Base-by-base conservation (phyloP, 169 alveolate species). In the Plasmodium berghei region DNA sequence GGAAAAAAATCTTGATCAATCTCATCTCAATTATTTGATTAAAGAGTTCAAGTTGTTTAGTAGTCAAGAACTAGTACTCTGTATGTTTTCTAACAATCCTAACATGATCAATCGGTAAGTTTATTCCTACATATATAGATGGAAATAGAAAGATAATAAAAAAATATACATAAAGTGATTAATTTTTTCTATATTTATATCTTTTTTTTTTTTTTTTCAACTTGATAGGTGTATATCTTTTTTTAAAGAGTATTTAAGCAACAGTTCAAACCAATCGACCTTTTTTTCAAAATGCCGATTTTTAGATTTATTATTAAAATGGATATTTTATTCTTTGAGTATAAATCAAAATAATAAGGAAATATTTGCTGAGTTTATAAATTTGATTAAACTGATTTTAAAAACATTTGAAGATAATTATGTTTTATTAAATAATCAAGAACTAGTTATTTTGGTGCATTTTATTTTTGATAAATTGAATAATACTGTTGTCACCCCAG, bases 391-490 rank as follows among this genome's bases (percentile, higher is more conserved):
- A 40, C 46, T 85, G n/a, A 70, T 85, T 22, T 72, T 85, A 40
- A 85, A 71, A 59, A 85, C 85, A 34, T 70, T 85, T 14, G 91
- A 85, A 22, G 87, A 85, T 48, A 85, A 85, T 59, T 85, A 85
- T 22, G 73, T 59, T 48, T 56, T 55, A 26, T 24, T 85, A 52
- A 85, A 54, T 70, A 86, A 85, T 3, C 87, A 56, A 73, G 73
- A 56, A 46, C 16, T 85, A 64, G 22, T 70, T 59, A 70, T 48
- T 46, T 24, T 85, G 54, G 64, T 85, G 10, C 55, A 85, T 54
- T 69, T 71, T 52, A 52, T 70, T 34, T 85, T 72, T 72, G 67
- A 67, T 49, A 71, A 73, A 71, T 59, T 85, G 12, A 71, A 85
- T 56, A 12, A 20, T 18, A 20, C 62, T n/a, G 46, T 46, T 12